These are phyloP conservation scores for Botrytis porri DNA, from an alignment of 2,329 filamentous ascomycete species.

Conservation along the genomic window DNA sequence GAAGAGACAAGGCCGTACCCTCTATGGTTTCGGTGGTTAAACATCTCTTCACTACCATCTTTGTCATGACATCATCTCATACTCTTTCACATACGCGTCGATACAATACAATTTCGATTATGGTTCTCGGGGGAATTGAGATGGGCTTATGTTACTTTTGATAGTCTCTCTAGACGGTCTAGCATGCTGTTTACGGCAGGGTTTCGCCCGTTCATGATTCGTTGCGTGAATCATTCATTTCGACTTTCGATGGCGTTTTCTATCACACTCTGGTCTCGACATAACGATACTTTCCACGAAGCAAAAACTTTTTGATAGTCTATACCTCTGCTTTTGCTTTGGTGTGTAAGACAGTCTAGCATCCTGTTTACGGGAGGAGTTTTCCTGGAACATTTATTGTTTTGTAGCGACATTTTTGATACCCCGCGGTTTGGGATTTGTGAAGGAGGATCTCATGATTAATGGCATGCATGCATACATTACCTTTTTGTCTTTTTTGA, in stretches of 20 bases:
- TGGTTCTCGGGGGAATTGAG: slow-evolving; percentile 26
- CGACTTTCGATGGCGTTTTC: slow-evolving; percentile 19
- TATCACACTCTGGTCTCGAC: slow-evolving; percentile 30
- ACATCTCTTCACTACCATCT: neutral
- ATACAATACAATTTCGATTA: slow-evolving; percentile 27
- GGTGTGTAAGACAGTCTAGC: slow-evolving; percentile 37
- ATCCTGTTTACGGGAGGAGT: slow-evolving; percentile 41
- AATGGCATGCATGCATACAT: neutral
- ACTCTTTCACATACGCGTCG: slow-evolving; percentile 48
- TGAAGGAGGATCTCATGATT: slow-evolving; percentile 8
- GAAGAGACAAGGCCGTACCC: slow-evolving; percentile 64
- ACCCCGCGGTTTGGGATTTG: slow-evolving; percentile 9
- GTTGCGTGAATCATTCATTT: slow-evolving; percentile 25
- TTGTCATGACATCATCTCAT: slow-evolving; percentile 44
- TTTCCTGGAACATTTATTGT: slow-evolving; percentile 24
- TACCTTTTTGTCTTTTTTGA: neutral
- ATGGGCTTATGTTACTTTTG: slow-evolving; percentile 37
- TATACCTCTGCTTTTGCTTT: slow-evolving; percentile 18
- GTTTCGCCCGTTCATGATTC: slow-evolving; percentile 32
- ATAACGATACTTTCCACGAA: slow-evolving; percentile 18
- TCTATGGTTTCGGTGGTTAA: slow-evolving; percentile 68
- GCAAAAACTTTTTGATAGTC: slow-evolving; percentile 39
- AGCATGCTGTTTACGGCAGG: slow-evolving; percentile 41
- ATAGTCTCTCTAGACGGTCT: slow-evolving; percentile 40
- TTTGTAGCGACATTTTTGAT: slow-evolving; percentile 9